phyloP scores from a whole-genome alignment of 192 early-diverging fungal species.

The Entomortierella beljakovae region DNA sequence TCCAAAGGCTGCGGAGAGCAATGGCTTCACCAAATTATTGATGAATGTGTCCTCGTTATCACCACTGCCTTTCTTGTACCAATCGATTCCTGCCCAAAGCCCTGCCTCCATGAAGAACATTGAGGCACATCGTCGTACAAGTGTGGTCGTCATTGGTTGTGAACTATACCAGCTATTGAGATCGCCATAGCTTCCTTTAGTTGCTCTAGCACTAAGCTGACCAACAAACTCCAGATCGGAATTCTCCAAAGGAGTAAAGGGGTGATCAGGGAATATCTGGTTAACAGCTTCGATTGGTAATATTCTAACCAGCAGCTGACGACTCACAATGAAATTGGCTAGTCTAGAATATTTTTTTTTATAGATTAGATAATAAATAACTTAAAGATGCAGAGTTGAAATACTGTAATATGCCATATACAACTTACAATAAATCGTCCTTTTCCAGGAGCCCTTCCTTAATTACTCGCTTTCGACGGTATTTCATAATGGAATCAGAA shows the following conservation, averaged over 20 bases:
- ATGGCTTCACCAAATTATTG: neutral
- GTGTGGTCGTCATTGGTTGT: neutral
- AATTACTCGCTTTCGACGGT: constrained; percentile 1
- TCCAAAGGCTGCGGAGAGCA: neutral
- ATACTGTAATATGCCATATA: neutral
- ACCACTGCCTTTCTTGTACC: neutral
- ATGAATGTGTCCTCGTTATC: constrained; percentile 4
- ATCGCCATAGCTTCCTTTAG: too few relatives aligned
- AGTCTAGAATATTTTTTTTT: too few relatives aligned
- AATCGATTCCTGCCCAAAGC: neutral
- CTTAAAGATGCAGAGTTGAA: too few relatives aligned
- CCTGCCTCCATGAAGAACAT: neutral
- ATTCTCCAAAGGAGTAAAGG: too few relatives aligned
- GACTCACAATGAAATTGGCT: too few relatives aligned
- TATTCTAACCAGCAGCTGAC: too few relatives aligned
- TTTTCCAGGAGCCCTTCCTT: neutral
- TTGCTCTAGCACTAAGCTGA: too few relatives aligned
- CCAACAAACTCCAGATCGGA: too few relatives aligned
- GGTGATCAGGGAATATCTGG: too few relatives aligned
- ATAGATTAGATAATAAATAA: too few relatives aligned
- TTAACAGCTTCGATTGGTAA: too few relatives aligned
- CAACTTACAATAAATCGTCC: neutral
- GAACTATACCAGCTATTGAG: neutral
- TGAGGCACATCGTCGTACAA: neutral
- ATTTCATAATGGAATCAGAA: neutral